Conservation (phyloP, 768 basidiomycete species). For the Kwoniella dendrophila region DNA sequence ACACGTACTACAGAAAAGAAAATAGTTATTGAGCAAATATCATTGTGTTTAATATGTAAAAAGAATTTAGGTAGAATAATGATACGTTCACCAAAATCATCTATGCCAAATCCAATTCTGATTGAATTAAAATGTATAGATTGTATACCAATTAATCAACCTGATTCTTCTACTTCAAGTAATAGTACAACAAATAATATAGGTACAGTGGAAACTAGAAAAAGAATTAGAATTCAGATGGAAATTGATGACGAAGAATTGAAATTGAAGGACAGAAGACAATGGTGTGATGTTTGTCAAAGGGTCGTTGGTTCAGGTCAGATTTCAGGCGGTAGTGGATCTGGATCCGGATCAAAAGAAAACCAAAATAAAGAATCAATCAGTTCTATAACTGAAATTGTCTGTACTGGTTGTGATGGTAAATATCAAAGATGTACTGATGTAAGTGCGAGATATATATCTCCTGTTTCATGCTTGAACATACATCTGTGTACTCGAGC, state of each 20-base stretch:
- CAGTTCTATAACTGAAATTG: constrained; percentile 41
- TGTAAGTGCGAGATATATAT: neutral
- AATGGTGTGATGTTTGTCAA: constrained; percentile 53
- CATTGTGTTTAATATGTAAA: constrained; percentile 29
- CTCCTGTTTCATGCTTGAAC: too few species aligned
- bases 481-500: too few species aligned
- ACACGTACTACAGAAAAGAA: constrained; percentile 38
- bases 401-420: constrained; percentile 44
- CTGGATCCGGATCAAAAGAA: too few species aligned
- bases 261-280: constrained; percentile 25
- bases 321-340: constrained; percentile 30
- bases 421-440: constrained; percentile 48
- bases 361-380: constrained; percentile 23
- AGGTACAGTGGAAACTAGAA: constrained; percentile 45
- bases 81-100: constrained; percentile 40
- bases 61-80: constrained; percentile 35
- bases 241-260: constrained; percentile 46
- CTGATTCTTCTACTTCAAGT: constrained; percentile 11
- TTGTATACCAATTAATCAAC: constrained; percentile 30
- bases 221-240: constrained; percentile 35
- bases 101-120: constrained; percentile 32
- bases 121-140: constrained; percentile 29
- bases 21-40: constrained; percentile 25
- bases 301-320: constrained; percentile 39
- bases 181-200: constrained; percentile 15